phyloP scores from a whole-genome alignment of 176 grass and related monocot species.

The Musa itinerans region DNA sequence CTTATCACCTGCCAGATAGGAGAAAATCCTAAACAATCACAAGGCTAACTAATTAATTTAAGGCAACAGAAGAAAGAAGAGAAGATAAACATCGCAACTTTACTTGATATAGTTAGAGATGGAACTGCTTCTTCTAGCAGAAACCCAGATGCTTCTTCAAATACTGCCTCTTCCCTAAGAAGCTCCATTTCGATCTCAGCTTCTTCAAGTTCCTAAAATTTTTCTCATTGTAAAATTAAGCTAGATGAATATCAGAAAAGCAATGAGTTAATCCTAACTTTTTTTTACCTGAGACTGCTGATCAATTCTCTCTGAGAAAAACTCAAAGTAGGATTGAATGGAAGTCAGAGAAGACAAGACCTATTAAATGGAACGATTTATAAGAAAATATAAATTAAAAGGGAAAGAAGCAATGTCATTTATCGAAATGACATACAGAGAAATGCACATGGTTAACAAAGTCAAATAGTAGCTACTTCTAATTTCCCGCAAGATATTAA shows the following conservation, averaged over 20 bases:
- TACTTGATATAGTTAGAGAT: conserved; percentile 32
- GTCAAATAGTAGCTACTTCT: background rate
- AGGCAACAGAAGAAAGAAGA: background rate
- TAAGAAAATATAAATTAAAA: background rate
- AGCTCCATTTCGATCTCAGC: conserved; percentile 90
- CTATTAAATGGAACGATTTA: conserved; percentile 37
- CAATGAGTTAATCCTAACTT: conserved; percentile 16
- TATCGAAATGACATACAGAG: too few relatives aligned
- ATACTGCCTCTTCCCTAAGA: conserved; percentile 54
- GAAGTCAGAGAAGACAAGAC: conserved; percentile 72
- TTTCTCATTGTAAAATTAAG: conserved; percentile 8
- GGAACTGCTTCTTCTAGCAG: conserved; percentile 22
- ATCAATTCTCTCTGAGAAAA: conserved; percentile 59
- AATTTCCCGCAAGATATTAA: too few relatives aligned
- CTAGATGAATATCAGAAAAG: conserved; percentile 13
- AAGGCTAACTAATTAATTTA: background rate
- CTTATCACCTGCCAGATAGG: conserved; percentile 45
- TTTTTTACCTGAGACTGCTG: conserved; percentile 58
- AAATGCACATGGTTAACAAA: background rate
- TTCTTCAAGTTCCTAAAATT: conserved; percentile 89
- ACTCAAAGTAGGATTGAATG: conserved; percentile 74
- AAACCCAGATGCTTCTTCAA: conserved; percentile 21
- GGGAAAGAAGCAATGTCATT: too few relatives aligned
- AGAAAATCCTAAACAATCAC: conserved; percentile 6
- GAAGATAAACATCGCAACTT: background rate